These are phyloP conservation scores for Ogataea paradorogensis DNA, from an alignment of 805 yeast species.

Conservation along the genomic window DNA sequence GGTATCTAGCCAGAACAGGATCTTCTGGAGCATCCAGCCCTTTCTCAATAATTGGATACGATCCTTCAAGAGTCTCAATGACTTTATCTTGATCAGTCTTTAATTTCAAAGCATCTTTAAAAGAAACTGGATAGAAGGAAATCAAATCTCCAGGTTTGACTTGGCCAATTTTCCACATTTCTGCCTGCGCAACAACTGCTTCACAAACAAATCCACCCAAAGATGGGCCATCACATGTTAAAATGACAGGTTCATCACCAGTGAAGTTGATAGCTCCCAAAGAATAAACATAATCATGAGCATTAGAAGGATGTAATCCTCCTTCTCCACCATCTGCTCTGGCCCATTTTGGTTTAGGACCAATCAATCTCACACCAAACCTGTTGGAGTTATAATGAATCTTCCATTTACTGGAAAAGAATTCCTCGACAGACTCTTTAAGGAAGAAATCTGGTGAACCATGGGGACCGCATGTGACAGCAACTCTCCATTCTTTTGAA, in stretches of 20 bases:
- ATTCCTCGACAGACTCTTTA: slow-evolving; percentile 67
- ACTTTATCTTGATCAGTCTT: slow-evolving; percentile 58
- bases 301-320: slow-evolving; percentile 97
- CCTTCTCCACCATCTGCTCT: slow-evolving; percentile 96
- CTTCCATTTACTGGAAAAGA: slow-evolving; percentile 81
- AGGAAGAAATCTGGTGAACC: slow-evolving; percentile 95
- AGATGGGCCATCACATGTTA: slow-evolving; percentile 97
- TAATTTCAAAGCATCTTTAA: slow-evolving; percentile 63
- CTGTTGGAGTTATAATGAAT: slow-evolving; percentile 96
- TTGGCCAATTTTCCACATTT: slow-evolving; percentile 98
- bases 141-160: slow-evolving; percentile 91
- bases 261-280: slow-evolving; percentile 96
- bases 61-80: slow-evolving; percentile 46
- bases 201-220: slow-evolving; percentile 97
- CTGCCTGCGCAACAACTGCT: slow-evolving; percentile 93
- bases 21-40: slow-evolving; percentile 49
- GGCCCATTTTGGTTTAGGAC: slow-evolving; percentile 98
- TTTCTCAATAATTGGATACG: slow-evolving; percentile 29
- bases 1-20: slow-evolving; percentile 63
- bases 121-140: slow-evolving; percentile 73
- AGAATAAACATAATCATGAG: slow-evolving; percentile 96
- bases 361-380: slow-evolving; percentile 90
- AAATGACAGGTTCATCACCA: slow-evolving; percentile 96
- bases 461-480: slow-evolving; percentile 96
- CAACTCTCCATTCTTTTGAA: slow-evolving; percentile 71